Evolutionary conservation across 805 yeast genomes (phyloP), one percentile per base, ranked within the genome.

Genomic region (Jamesozyma gamospora): DNA sequence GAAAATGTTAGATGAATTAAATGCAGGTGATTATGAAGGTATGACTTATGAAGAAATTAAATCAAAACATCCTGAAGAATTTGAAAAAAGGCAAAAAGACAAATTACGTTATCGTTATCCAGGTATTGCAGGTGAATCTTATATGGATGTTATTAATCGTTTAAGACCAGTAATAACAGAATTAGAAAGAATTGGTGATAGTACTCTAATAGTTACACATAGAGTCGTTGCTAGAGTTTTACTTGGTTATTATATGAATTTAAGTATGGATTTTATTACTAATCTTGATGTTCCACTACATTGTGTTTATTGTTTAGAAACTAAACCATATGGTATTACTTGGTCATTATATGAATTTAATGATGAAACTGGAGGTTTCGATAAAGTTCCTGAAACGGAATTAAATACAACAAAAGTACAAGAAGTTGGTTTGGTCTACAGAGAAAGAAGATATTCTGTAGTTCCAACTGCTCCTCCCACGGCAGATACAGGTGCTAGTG

Each of bases 111-210:
- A 90, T 61, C 69, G 98, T 44, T 90, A 90, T 56, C 98, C 97
- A 1, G 98, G 98, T 4, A 83, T 86, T 36, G 96, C 97, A 7
- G 98, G 98, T 14, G 98, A 90, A 61, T 83, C 95, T 0, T 90
- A 90, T 51, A 64, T 90, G 49, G 97, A 90, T 62, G 98, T 92
- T 11, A 81, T 92, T 53, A 85, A 87, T 48, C 70, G 98, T 45
- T 69, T 90, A 41, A 71, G 94, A 44, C 94, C 96, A 1, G 75
- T 90, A 15, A 90, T 90, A 46, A 86, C 86, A 11, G 98, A 90
- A 59, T 74, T 92, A 36, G 98, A 90, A 58, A 70, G 98, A 47
- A 84, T 94, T 33, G 81, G 84, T 9, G 94, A 86, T 51, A 94
- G 88, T 58, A 74, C 86, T 27, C 63, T 88, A 34, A 72, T 90